A percentile compares a stretch with the other conserved stretches of the same genome.
Conservation (phyloP, 2,329 filamentous ascomycete species). For the Stenocarpella maydis region DNA sequence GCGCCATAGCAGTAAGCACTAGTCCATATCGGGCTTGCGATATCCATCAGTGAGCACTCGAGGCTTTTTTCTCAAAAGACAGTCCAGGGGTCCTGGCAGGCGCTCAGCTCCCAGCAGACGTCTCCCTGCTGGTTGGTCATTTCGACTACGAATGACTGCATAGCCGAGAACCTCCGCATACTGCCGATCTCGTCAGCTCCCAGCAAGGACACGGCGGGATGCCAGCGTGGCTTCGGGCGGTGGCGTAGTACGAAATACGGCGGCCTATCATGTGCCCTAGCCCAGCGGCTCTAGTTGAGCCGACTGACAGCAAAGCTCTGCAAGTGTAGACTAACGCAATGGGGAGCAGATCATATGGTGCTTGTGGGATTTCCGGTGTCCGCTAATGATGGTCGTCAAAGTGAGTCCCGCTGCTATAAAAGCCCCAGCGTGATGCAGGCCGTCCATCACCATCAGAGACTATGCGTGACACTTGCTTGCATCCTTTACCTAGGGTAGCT, state of each 20-base stretch:
- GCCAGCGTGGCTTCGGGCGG: conserved; percentile 3
- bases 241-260: conserved; percentile 18
- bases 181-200: background rate
- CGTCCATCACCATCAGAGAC: background rate
- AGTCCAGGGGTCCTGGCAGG: too few relatives aligned
- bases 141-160: background rate
- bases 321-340: background rate
- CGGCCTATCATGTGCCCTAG: background rate
- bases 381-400: conserved; percentile 2
- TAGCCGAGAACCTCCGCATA: background rate
- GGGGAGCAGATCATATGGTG: background rate
- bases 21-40: background rate
- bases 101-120: too few relatives aligned
- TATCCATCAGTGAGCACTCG: background rate
- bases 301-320: background rate
- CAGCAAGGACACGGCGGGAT: background rate
- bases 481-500: too few relatives aligned
- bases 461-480: background rate
- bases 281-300: background rate
- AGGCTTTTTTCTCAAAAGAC: too few relatives aligned
- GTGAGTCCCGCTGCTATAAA: background rate
- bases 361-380: background rate
- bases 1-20: too few relatives aligned
- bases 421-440: background rate
- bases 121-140: too few relatives aligned